Base-by-base conservation (phyloP, 2,329 filamentous ascomycete species). In the Rhynchosporium secalis region DNA sequence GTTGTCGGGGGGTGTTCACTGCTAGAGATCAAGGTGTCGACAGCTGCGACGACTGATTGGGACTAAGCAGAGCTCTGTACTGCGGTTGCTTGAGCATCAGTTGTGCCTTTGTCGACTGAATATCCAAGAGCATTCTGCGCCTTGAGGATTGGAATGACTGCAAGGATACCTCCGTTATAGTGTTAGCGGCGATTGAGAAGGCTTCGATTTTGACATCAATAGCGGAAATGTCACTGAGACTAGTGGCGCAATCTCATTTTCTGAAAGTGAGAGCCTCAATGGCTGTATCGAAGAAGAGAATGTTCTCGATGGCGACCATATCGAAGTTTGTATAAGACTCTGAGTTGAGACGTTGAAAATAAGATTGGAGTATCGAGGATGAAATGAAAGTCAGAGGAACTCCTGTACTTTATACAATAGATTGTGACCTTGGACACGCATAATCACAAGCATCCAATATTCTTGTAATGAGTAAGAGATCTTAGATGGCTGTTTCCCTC, bases 131-230 rank as follows among this genome's bases (percentile, higher is more conserved):
- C 61, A 15, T 13, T 33, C 56, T 64, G 58, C 1, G 65, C 48
- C 8, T 10, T 62, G 13, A 54, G 33, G 51, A 54, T 54, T 20
- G 51, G 51, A 26, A 65, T 36, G 10, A 62, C 58, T 2, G 38
- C 46, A 1, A 65, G 38, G 6, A 67, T 12, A n/a, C 62, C 65
- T 31, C 66, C 62, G 28, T 58, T 65, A 62, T 78, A 79, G 54
- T 71, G 20, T 72, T 70, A 28, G 78, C 79, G 36, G 79, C 79
- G 12, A 73, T 69, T 70, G 79, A 80, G 56, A 79, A 80, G 20
- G 79, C 78, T 62, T 77, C 79, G 52, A 73, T 70, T 65, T 80
- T 79, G 43, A 73, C 72, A 33, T 79, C 77, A 67, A 81, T 76
- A 7, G 78, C 79, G 45, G 77, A 33, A 20, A 68, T 65, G 38